Evolutionary conservation across 768 basidiomycete genomes (phyloP).

Genomic region (Kwoniella newhampshirensis): DNA sequence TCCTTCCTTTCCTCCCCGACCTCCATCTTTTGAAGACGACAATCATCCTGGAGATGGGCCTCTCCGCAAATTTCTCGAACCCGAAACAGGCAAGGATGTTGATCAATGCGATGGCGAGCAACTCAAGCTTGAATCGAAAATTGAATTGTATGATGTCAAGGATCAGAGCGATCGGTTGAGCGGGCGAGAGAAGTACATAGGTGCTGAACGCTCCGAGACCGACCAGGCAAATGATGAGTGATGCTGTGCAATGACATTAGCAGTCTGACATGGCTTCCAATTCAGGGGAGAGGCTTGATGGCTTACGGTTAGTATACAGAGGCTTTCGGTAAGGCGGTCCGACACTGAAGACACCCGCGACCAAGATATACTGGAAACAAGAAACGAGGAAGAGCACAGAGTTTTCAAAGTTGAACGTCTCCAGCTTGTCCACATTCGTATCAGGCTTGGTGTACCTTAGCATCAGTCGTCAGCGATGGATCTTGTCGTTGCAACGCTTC

Average conservation of each 20-base stretch:
- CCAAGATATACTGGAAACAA: constrained; percentile 97
- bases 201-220: constrained; percentile 71
- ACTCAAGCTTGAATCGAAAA: constrained; percentile 63
- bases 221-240: constrained; percentile 76
- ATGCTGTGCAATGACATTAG: constrained; percentile 57
- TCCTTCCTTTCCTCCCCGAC: constrained; percentile 33
- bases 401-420: constrained; percentile 87
- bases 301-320: constrained; percentile 89
- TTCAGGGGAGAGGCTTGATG: neutral
- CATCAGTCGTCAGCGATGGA: neutral
- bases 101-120: constrained; percentile 66
- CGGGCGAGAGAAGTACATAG: constrained; percentile 72
- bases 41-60: constrained; percentile 47
- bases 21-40: constrained; percentile 45
- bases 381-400: constrained; percentile 87
- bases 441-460: constrained; percentile 75
- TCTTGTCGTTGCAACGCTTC: neutral
- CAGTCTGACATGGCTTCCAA: neutral
- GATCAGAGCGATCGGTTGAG: constrained; percentile 61
- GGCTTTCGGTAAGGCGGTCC: constrained; percentile 94
- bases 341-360: constrained; percentile 95
- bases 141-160: constrained; percentile 79
- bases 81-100: constrained; percentile 71
- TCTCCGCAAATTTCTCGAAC: constrained; percentile 63
- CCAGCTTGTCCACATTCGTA: constrained; percentile 67